Evolutionary conservation across 306 rosid genomes (phyloP).

Genomic region (Luffa aegyptiaca): DNA sequence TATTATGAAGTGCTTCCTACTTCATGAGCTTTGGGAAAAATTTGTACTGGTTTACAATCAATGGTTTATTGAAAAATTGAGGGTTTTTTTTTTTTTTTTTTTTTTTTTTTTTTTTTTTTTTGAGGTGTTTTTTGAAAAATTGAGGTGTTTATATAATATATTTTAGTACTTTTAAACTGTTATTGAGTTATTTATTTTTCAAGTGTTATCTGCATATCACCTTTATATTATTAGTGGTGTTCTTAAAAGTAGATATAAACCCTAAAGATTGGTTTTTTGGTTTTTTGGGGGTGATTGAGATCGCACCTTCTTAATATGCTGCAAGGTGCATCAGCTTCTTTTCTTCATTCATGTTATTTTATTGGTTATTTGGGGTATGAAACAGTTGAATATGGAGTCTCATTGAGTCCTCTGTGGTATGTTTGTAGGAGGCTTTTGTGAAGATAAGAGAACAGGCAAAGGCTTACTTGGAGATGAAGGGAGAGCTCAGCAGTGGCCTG

Average conservation of each 20-base stretch:
- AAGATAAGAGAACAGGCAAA: slow-evolving; percentile 96
- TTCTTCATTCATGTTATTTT: background rate
- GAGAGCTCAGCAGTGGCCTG: slow-evolving; percentile 74
- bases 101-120: no score
- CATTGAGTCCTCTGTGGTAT: slow-evolving; percentile 14
- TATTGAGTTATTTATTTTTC: background rate
- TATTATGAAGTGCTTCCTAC: slow-evolving; percentile 13
- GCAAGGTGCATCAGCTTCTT: background rate
- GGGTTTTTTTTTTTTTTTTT: no score
- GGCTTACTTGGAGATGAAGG: slow-evolving; percentile 86
- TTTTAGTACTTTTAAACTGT: background rate
- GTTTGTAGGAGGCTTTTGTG: slow-evolving; percentile 89
- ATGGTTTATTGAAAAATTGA: background rate
- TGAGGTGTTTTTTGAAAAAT: background rate
- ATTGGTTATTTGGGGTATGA: background rate
- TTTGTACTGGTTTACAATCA: background rate
- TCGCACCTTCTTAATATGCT: background rate
- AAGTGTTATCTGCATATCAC: background rate
- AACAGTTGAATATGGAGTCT: background rate
- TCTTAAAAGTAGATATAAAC: background rate
- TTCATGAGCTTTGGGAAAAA: background rate
- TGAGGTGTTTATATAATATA: background rate
- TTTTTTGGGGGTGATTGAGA: background rate
- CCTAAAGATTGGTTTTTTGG: background rate
- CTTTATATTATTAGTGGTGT: background rate